phyloP scores from a whole-genome alignment of 495 filamentous ascomycete genomes.

The Lichina pygmaea region DNA sequence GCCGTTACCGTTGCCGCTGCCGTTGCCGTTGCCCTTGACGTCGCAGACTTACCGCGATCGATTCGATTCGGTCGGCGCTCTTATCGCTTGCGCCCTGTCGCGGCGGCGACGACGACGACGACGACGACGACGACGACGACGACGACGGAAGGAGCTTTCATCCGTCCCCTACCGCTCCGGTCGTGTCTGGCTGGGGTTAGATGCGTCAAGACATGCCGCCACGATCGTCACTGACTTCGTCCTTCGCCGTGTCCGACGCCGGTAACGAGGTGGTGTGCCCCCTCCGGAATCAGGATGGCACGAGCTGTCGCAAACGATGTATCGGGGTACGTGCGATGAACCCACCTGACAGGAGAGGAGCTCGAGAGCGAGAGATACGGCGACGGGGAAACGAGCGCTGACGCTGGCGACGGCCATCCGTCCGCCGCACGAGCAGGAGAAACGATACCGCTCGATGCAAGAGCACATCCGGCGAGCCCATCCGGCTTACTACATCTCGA shows the following conservation, averaged over 20 bases:
- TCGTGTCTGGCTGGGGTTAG: conserved; percentile 8
- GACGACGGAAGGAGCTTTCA: not conserved
- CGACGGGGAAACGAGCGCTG: not conserved
- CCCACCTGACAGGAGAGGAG: too few species aligned
- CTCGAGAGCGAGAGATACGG: too few species aligned
- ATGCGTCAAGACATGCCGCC: conserved; percentile 51
- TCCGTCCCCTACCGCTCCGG: not conserved
- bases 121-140: too few species aligned
- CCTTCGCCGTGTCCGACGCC: conserved; percentile 74
- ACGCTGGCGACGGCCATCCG: conserved; percentile 33
- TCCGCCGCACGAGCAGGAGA: conserved; percentile 39
- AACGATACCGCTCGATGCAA: conserved; percentile 96
- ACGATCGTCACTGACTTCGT: conserved; percentile 61
- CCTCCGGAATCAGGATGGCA: conserved; percentile 84
- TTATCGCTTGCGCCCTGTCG: too few species aligned
- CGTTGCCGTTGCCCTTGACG: too few species aligned
- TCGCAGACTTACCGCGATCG: too few species aligned
- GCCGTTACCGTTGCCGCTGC: too few species aligned
- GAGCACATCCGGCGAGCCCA: conserved; percentile 96
- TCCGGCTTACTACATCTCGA: conserved; percentile 91
- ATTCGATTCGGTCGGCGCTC: too few species aligned
- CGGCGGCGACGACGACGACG: too few species aligned
- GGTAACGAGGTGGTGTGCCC: conserved; percentile 95
- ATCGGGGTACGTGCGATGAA: conserved; percentile 46
- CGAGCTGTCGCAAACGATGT: conserved; percentile 92